These are phyloP conservation scores for Phytophthora ohioensis DNA, from an alignment of 352 stramenopile genomes.

Conservation along the genomic window DNA sequence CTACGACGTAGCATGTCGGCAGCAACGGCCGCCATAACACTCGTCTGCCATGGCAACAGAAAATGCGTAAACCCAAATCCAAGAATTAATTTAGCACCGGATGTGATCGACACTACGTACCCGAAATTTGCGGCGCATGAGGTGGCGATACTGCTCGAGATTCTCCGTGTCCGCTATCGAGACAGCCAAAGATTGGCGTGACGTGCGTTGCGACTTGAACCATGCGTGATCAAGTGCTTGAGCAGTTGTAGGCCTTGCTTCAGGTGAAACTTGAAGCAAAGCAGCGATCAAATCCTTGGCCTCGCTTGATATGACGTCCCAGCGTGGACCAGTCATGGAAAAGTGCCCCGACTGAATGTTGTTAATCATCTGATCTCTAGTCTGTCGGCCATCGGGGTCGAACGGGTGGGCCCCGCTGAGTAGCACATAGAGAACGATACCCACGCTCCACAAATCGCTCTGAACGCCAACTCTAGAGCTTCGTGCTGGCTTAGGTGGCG, in stretches of 20 bases:
- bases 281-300: conserved; percentile 55
- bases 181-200: conserved; percentile 53
- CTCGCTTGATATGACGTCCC: conserved; percentile 59
- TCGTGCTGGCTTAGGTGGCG: conserved; percentile 29
- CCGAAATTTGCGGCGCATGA: conserved; percentile 76
- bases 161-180: conserved; percentile 57
- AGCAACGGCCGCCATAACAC: conserved; percentile 67
- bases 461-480: conserved; percentile 48
- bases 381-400: conserved; percentile 69
- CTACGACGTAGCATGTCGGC: conserved; percentile 60
- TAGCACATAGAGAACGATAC: conserved; percentile 91
- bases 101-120: conserved; percentile 33
- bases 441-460: conserved; percentile 89
- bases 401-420: conserved; percentile 85
- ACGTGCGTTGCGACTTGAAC: conserved; percentile 57
- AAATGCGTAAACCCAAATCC: background rate
- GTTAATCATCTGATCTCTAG: conserved; percentile 77
- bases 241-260: conserved; percentile 40
- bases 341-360: conserved; percentile 60
- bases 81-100: background rate
- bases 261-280: conserved; percentile 46
- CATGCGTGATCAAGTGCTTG: conserved; percentile 57
- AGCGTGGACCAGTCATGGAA: conserved; percentile 50
- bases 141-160: conserved; percentile 60
- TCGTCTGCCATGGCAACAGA: conserved; percentile 41